A percentile compares a stretch with the other conserved stretches of the same genome.
Evolutionary conservation across 2,329 filamentous ascomycete genomes (phyloP).

Genomic region (Calcarisporium arbuscula): DNA sequence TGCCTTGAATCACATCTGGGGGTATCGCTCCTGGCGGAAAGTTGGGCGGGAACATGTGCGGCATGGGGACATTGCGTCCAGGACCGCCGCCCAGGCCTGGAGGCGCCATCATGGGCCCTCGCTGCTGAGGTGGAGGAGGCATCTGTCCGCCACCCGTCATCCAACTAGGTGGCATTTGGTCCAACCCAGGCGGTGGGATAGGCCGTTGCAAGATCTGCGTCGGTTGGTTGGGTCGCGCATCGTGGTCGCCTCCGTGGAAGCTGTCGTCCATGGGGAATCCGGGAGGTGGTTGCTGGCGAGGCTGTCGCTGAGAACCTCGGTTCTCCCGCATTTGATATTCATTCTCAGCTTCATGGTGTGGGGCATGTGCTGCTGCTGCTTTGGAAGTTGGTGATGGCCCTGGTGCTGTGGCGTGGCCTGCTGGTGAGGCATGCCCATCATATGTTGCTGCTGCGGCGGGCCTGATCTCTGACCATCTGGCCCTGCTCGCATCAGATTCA

Average conservation of each 20-base stretch:
- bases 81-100: constrained; percentile 42
- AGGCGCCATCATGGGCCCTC: constrained; percentile 54
- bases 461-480: constrained; percentile 46
- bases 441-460: constrained; percentile 28
- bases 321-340: constrained; percentile 33
- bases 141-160: constrained; percentile 40
- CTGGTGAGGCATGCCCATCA: constrained; percentile 45
- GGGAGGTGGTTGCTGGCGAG: constrained; percentile 41
- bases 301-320: constrained; percentile 29
- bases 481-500: constrained; percentile 65
- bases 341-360: constrained; percentile 41
- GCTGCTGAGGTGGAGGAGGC: constrained; percentile 33
- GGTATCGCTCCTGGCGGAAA: constrained; percentile 47
- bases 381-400: constrained; percentile 12
- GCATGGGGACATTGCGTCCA: constrained; percentile 40
- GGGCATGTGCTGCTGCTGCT: constrained; percentile 37
- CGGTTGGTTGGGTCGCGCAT: constrained; percentile 44
- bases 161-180: constrained; percentile 53
- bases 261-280: constrained; percentile 47
- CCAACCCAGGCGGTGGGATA: constrained; percentile 53
- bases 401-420: constrained; percentile 14
- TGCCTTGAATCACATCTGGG: constrained; percentile 42
- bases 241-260: constrained; percentile 42
- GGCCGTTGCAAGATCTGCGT: constrained; percentile 61
- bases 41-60: constrained; percentile 56